Percentiles rank a stretch among this genome's conserved stretches.
phyloP scores from a whole-genome alignment of 768 basidiomycete species.

The Rhodotorula diobovata region DNA sequence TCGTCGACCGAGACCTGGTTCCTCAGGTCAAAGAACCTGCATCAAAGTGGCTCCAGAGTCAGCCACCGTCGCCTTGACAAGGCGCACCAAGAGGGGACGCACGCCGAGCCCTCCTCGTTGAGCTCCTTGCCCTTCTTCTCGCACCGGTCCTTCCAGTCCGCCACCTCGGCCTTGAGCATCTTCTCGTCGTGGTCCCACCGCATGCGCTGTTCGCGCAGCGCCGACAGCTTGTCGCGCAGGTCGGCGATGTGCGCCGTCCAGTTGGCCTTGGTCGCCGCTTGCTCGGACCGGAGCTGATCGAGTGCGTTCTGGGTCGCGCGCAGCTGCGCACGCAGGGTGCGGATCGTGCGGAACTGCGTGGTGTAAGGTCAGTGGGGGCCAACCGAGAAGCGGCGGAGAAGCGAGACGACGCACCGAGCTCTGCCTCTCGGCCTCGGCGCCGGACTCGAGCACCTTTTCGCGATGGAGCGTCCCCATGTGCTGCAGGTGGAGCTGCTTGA shows the following conservation, averaged over 20 bases:
- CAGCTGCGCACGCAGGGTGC: constrained; percentile 55
- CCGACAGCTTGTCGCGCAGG: constrained; percentile 69
- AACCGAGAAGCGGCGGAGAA: not conserved
- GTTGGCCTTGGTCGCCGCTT: constrained; percentile 67
- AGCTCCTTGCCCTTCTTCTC: constrained; percentile 46
- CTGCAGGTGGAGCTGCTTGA: constrained; percentile 71
- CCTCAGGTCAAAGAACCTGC: constrained; percentile 64
- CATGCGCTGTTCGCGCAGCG: constrained; percentile 73
- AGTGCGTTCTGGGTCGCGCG: constrained; percentile 64
- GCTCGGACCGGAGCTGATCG: constrained; percentile 67
- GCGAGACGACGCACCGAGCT: constrained; percentile 57
- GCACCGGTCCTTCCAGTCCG: constrained; percentile 60
- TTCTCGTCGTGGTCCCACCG: constrained; percentile 68
- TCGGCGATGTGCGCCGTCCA: constrained; percentile 79
- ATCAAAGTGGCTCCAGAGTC: not conserved
- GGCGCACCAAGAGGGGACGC: constrained; percentile 12
- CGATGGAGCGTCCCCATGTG: constrained; percentile 76
- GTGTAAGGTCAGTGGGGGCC: not conserved
- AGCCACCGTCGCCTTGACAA: not conserved
- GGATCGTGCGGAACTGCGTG: constrained; percentile 29
- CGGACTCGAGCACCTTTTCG: constrained; percentile 65
- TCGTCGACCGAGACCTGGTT: constrained; percentile 71
- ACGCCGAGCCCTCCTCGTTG: constrained; percentile 47
- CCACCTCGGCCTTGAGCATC: constrained; percentile 63
- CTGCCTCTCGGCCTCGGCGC: constrained; percentile 75